These are phyloP conservation scores for Peronosclerospora sorghi DNA, from an alignment of 352 stramenopile species.

Conservation along the genomic window DNA sequence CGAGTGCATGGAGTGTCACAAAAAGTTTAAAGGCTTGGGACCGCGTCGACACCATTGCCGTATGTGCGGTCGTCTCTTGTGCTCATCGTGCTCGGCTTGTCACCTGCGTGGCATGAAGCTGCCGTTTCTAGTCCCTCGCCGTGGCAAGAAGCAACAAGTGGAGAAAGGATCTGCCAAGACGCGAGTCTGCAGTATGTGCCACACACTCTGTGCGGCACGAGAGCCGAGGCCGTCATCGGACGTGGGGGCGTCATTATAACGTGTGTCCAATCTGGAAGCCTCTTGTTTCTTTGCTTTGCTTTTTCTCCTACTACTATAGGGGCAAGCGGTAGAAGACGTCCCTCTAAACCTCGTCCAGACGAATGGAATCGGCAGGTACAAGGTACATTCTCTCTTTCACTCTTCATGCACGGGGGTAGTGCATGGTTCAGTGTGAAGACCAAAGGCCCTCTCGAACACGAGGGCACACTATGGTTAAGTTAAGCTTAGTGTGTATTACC, in stretches of 20 bases:
- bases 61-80: conserved; percentile 43
- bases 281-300: too few relatives aligned
- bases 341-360: too few relatives aligned
- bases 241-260: not conserved
- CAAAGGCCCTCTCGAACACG: too few relatives aligned
- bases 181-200: conserved; percentile 68
- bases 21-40: conserved; percentile 34
- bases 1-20: conserved; percentile 48
- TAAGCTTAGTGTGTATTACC: too few relatives aligned
- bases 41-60: conserved; percentile 48
- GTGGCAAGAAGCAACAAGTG: conserved; percentile 44
- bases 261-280: conserved; percentile 10
- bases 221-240: conserved; percentile 7
- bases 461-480: too few relatives aligned
- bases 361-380: not conserved
- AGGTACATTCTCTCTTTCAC: conserved; percentile 3
- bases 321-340: conserved; percentile 14
- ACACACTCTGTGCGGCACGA: conserved; percentile 35
- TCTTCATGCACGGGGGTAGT: conserved; percentile 21
- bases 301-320: too few relatives aligned
- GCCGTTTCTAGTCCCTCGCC: conserved; percentile 27
- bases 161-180: conserved; percentile 36
- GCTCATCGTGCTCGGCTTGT: conserved; percentile 32
- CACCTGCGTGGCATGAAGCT: conserved; percentile 38
- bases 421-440: conserved; percentile 4